phyloP scores from a whole-genome alignment of 129 eudicot genomes.

The Deinandra increscens region DNA sequence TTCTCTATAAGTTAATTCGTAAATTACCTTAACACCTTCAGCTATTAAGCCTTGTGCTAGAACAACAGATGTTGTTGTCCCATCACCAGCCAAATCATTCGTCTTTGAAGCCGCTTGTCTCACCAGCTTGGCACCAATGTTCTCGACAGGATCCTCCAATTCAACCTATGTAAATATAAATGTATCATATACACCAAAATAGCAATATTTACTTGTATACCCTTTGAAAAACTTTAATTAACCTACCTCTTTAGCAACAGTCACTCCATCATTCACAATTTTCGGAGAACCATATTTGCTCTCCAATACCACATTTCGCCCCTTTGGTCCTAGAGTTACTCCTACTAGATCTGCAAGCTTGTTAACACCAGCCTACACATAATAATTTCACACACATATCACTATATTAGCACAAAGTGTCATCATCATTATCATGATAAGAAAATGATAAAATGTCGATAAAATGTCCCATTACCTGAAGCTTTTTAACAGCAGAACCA shows the following conservation, averaged over 20 bases:
- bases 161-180: conserved; percentile 38
- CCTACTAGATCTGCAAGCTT: conserved; percentile 51
- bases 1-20: background rate
- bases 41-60: conserved; percentile 72
- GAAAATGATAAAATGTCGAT: background rate
- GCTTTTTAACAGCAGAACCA: conserved; percentile 71
- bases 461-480: conserved; percentile 45
- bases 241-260: conserved; percentile 47
- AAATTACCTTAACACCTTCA: conserved; percentile 72
- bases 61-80: conserved; percentile 80
- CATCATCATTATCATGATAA: background rate
- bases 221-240: background rate
- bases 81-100: conserved; percentile 85
- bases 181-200: background rate
- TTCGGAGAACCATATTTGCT: conserved; percentile 56
- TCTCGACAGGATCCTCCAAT: conserved; percentile 70
- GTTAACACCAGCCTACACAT: conserved; percentile 40
- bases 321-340: conserved; percentile 60
- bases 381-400: conserved; percentile 5
- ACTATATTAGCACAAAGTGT: conserved; percentile 11
- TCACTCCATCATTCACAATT: conserved; percentile 68
- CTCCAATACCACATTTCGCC: conserved; percentile 61
- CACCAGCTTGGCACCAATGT: conserved; percentile 71
- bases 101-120: conserved; percentile 80
- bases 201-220: background rate